phyloP scores from a whole-genome alignment of 2,329 filamentous ascomycete species.

The Aspergillus awamori region DNA sequence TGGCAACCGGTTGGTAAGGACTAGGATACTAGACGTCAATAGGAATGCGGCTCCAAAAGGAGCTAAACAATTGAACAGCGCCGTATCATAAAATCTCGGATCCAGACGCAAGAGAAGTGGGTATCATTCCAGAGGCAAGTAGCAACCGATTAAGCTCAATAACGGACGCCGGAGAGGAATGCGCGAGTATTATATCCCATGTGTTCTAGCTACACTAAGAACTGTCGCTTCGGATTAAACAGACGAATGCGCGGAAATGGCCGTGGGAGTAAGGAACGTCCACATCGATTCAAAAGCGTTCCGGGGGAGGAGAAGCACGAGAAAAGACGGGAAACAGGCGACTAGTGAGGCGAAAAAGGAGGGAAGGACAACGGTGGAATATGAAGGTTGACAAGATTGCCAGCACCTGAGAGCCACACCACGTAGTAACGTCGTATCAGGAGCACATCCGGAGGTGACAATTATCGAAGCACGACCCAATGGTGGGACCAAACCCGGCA shows the following conservation, averaged over 20 bases:
- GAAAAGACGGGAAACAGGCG: not conserved
- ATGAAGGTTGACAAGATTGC: not conserved
- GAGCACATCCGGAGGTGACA: slow-evolving; percentile 2
- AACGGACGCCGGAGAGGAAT: not conserved
- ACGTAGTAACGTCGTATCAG: slow-evolving; percentile 3
- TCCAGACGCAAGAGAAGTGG: slow-evolving; percentile 1
- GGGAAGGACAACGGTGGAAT: not conserved
- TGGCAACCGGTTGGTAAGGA: slow-evolving; percentile 11
- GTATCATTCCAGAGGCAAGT: slow-evolving; percentile 13
- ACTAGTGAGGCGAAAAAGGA: not conserved
- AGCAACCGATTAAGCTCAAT: slow-evolving; percentile 5
- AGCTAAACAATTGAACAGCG: slow-evolving; percentile 18
- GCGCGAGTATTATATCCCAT: slow-evolving; percentile 1
- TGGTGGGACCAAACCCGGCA: not conserved
- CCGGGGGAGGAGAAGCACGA: not conserved
- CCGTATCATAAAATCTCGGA: slow-evolving; percentile 16
- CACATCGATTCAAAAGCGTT: not conserved
- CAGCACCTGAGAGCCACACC: not conserved
- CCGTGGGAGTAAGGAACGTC: not conserved
- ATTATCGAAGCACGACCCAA: not conserved
- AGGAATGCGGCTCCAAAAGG: slow-evolving; percentile 27
- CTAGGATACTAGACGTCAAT: slow-evolving; percentile 24
- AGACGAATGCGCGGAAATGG: slow-evolving; percentile 2
- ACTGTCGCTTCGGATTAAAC: not conserved
- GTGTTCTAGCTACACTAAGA: not conserved